Evolutionary conservation across 1,139 yeast genomes (phyloP), one percentile per base, ranked within the genome.

Genomic region (Diutina neorugosa): DNA sequence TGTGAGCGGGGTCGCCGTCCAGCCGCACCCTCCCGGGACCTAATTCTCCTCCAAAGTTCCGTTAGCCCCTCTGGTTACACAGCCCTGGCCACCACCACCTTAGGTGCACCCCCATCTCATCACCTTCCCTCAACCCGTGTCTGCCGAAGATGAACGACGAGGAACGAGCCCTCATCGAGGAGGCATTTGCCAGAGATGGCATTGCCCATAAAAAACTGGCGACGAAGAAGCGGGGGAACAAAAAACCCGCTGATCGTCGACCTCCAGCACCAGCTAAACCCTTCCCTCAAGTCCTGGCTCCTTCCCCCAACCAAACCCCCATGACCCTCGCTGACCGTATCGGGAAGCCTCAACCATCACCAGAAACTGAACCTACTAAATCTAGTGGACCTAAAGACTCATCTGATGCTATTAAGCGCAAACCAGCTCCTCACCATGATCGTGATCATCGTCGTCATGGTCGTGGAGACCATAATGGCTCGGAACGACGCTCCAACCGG

Each of bases 141-240:
- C 16, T 18, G 16, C 46, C 5, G 2, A 27, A 5, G 19, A 46
- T 46, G 50, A 46, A 46, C 31, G 40, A 27, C 37, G 40, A 46
- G 12, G 50, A 46, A 9, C 25, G 50, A 6, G 50, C 37, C n/a
- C 50, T 46, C 20, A 46, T 46, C 18, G 50, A 46, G 19, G 50
- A 12, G 14, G 27, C 27, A 37, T 46, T 46, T 27, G 50, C 50
- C 23, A n/a, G 27, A 27, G 50, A 46, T 16, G 50, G 50, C 23
- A 46, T 46, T 18, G 19, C 19, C 4, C 50, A 46, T 9, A 46
- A 46, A 14, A 21, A 23, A 19, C 5, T 14, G 6, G 27, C 27
- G 34, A 19, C 31, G 11, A 21, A 14, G 11, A 21, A 23, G 27
- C 31, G 48, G 11, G 27, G 34, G 5, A n/a, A n/a, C 5, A 44